Evolutionary conservation across 257 asterid species (phyloP).

Genomic region (Solanum raphanifolium): DNA sequence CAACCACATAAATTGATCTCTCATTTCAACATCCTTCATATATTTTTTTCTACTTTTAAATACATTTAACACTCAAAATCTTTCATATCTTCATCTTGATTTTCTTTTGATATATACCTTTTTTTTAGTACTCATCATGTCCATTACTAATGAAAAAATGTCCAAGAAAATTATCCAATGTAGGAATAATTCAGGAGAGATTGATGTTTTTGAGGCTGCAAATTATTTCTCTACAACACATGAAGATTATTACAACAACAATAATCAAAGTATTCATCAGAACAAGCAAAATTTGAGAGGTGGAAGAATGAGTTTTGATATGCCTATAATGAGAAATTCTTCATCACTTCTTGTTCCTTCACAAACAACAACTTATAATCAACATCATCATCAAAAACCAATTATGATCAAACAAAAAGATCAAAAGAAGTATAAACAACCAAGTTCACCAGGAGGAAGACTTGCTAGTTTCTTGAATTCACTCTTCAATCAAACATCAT

Average conservation of each 20-base stretch:
- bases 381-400: conserved; percentile 9
- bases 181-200: conserved; percentile 58
- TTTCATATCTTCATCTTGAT: neutral
- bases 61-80: neutral
- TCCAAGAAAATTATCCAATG: conserved; percentile 32
- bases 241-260: conserved; percentile 14
- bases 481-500: conserved; percentile 47
- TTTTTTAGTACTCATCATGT: conserved; percentile 10
- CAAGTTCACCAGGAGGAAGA: conserved; percentile 81
- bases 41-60: neutral
- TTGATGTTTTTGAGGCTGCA: conserved; percentile 82
- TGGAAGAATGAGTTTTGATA: conserved; percentile 58
- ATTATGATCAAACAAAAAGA: conserved; percentile 4
- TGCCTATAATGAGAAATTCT: conserved; percentile 23
- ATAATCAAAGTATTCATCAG: neutral
- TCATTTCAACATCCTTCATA: neutral
- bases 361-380: neutral
- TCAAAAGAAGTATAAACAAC: conserved; percentile 50
- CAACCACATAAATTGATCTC: conserved; percentile 17
- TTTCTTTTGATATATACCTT: neutral
- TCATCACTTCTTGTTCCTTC: conserved; percentile 8
- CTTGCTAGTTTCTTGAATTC: conserved; percentile 69
- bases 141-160: conserved; percentile 19
- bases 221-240: conserved; percentile 52
- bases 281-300: conserved; percentile 13